Evolutionary conservation across 306 rosid species (phyloP), one percentile per base, ranked within the genome.

Genomic region (Sicyos edulis): DNA sequence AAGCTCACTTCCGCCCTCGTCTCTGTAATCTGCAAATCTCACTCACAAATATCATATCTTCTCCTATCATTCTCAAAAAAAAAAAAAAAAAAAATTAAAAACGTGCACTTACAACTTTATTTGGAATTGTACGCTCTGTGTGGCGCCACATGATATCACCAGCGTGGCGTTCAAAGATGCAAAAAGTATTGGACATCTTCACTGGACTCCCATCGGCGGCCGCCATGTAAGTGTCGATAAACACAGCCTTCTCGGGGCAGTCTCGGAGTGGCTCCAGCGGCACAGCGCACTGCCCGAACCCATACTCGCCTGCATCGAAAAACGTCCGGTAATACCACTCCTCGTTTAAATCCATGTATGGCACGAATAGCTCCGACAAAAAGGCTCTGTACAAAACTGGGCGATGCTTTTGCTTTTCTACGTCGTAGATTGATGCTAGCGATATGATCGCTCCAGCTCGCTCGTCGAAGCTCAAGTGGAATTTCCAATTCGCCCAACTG

Each of bases 81-180:
- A n/a, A n/a, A n/a, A n/a, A n/a, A n/a, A n/a, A n/a, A n/a, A n/a
- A n/a, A n/a, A n/a, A n/a, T n/a, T n/a, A n/a, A n/a, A n/a, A n/a
- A n/a, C n/a, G n/a, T n/a, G 2, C 32, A 37, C 70, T 21, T 76
- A 83, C 85, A 72, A 15, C 7, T 72, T 78, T 60, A 8, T 72
- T 16, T 3, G 83, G 81, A 55, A 85, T 50, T 6, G 1, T 72
- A 0, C 8, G 12, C 74, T 85, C 88, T 11, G 92, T 78, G 75
- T 87, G 92, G 40, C 92, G 92, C 96, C 96, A 89, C 88, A 83
- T 75, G 67, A 83, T 76, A 51, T 82, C 78, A 4, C 89, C 86
- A 5, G 83, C 83, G 50, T 80, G 55, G 21, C 54, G 78, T 54
- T 90, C 96, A n/a, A 87, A 90, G 11, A 90, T 77, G 42, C 96